Percentiles rank a stretch among this genome's conserved stretches.
These are phyloP conservation scores for Solioccasus polychromus DNA, from an alignment of 768 basidiomycete genomes.

Conservation along the genomic window DNA sequence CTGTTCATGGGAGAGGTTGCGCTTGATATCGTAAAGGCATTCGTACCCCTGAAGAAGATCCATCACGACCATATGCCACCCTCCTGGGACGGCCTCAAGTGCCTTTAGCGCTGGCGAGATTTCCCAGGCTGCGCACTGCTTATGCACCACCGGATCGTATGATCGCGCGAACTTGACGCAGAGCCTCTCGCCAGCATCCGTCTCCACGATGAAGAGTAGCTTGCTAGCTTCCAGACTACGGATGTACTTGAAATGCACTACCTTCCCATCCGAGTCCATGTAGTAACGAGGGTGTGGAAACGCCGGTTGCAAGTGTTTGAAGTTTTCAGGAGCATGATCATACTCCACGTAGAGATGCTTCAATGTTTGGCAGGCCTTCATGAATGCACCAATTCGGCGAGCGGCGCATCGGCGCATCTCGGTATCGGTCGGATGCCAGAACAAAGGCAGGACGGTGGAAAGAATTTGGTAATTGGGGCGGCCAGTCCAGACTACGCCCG, in stretches of 20 bases:
- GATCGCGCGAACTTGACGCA: too few species aligned
- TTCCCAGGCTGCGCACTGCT: background rate
- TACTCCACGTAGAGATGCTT: background rate
- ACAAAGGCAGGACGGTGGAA: slow-evolving; percentile 21
- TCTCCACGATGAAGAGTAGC: too few species aligned
- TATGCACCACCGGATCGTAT: too few species aligned
- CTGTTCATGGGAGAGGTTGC: background rate
- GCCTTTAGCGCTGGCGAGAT: slow-evolving; percentile 16
- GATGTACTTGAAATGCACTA: background rate
- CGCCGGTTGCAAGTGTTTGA: background rate
- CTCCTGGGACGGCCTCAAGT: slow-evolving; percentile 26
- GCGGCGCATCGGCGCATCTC: background rate
- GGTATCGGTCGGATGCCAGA: slow-evolving; percentile 20
- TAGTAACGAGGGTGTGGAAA: background rate
- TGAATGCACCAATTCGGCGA: background rate
- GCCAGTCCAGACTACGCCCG: slow-evolving; percentile 24
- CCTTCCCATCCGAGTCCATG: background rate
- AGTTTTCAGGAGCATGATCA: background rate
- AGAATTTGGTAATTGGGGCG: slow-evolving; percentile 26
- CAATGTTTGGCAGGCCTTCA: background rate
- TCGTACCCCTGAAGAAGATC: slow-evolving; percentile 20
- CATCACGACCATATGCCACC: slow-evolving; percentile 36
- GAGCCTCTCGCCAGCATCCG: too few species aligned
- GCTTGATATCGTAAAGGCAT: background rate
- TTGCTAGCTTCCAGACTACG: background rate